Evolutionary conservation across 2,329 filamentous ascomycete genomes (phyloP).

Genomic region (Periconia macrospinosa): DNA sequence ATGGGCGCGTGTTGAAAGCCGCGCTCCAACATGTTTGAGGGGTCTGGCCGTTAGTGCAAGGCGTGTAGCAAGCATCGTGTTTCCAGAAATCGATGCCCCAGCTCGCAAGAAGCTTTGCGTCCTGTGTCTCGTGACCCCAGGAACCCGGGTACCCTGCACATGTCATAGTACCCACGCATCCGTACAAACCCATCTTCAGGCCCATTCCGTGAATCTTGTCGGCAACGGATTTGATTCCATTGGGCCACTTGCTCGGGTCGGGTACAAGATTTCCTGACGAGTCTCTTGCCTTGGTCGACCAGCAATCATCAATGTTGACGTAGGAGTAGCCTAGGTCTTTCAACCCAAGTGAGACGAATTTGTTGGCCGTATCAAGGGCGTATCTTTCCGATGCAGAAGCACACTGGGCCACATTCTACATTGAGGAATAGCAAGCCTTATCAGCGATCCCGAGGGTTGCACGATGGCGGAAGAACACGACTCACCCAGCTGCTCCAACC

Average conservation of each 20-base stretch:
- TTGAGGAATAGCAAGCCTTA: background rate
- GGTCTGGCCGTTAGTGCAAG: background rate
- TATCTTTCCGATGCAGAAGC: background rate
- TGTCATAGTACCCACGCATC: slow-evolving; percentile 28
- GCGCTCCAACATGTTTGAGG: slow-evolving; percentile 48
- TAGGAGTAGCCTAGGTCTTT: slow-evolving; percentile 25
- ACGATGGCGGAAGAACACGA: background rate
- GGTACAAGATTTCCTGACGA: slow-evolving; percentile 27
- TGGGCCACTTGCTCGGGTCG: slow-evolving; percentile 42
- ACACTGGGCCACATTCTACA: background rate
- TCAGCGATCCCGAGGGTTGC: background rate
- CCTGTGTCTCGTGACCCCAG: slow-evolving; percentile 20
- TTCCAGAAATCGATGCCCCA: slow-evolving; percentile 32
- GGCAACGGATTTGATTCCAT: slow-evolving; percentile 40
- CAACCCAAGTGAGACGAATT: slow-evolving; percentile 14
- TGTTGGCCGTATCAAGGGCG: slow-evolving; percentile 18
- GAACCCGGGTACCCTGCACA: slow-evolving; percentile 26
- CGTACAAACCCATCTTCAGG: slow-evolving; percentile 46
- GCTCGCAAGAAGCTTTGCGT: slow-evolving; percentile 26
- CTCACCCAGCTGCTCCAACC: slow-evolving; percentile 14
- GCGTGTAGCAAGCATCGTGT: slow-evolving; percentile 27
- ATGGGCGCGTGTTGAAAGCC: slow-evolving; percentile 53
- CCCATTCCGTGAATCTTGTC: slow-evolving; percentile 41
- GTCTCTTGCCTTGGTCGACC: slow-evolving; percentile 30
- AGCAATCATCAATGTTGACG: slow-evolving; percentile 41